phyloP scores from a whole-genome alignment of 2,329 filamentous ascomycete genomes.

The Arthrocladium fulminans region DNA sequence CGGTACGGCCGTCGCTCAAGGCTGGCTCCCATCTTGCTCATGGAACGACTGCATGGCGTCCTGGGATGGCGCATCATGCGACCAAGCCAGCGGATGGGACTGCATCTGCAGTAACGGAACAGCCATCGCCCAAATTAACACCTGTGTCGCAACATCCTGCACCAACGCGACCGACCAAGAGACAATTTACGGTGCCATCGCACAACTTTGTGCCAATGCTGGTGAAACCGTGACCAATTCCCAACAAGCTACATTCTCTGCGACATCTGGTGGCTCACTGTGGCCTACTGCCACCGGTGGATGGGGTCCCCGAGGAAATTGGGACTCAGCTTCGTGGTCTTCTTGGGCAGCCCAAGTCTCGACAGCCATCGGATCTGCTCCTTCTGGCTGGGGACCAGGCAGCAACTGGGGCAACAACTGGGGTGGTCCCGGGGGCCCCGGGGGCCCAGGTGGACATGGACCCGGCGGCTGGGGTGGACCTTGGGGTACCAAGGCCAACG shows the following conservation, averaged over 20 bases:
- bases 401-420: slow-evolving; percentile 17
- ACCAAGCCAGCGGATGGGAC: slow-evolving; percentile 17
- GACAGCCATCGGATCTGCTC: slow-evolving; percentile 19
- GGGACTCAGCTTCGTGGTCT: slow-evolving; percentile 19
- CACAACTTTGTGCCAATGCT: slow-evolving; percentile 23
- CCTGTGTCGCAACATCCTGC: slow-evolving; percentile 23
- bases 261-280: slow-evolving; percentile 21
- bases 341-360: slow-evolving; percentile 19
- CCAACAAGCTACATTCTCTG: slow-evolving; percentile 22
- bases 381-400: slow-evolving; percentile 16
- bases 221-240: slow-evolving; percentile 20
- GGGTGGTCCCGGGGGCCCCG: slow-evolving; percentile 15
- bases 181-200: slow-evolving; percentile 23
- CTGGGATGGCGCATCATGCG: slow-evolving; percentile 21
- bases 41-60: slow-evolving; percentile 22
- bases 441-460: slow-evolving; percentile 12
- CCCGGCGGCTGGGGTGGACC: slow-evolving; percentile 16
- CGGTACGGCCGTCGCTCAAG: slow-evolving; percentile 14
- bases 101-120: slow-evolving; percentile 23
- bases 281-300: slow-evolving; percentile 17
- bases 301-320: slow-evolving; percentile 17
- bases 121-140: slow-evolving; percentile 22
- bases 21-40: slow-evolving; percentile 15
- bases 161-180: slow-evolving; percentile 23
- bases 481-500: slow-evolving; percentile 22